Percentiles rank a stretch among this genome's conserved stretches.
These are phyloP conservation scores for Entomortierella lignicola DNA, from an alignment of 192 early-diverging fungal species.

Conservation along the genomic window DNA sequence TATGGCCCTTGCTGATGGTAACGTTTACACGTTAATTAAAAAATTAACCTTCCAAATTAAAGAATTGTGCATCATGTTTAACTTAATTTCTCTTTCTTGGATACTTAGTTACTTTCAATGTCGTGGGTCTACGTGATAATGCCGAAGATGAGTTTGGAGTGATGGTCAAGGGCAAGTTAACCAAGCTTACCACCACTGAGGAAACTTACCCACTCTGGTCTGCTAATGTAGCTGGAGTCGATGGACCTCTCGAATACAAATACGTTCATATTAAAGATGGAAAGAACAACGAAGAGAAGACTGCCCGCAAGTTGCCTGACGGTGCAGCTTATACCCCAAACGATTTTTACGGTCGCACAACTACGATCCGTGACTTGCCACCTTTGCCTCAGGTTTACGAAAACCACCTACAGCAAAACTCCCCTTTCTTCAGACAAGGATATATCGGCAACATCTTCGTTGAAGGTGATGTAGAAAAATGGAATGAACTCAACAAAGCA, in stretches of 20 bases:
- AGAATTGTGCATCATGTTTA: no score
- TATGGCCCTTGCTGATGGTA: conserved; percentile 46
- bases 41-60: no score
- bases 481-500: no score
- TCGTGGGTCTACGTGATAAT: conserved; percentile 33
- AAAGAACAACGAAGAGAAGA: no score
- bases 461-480: conserved; percentile 56
- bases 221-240: conserved; percentile 24
- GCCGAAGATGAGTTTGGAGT: conserved; percentile 22
- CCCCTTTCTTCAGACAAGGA: conserved; percentile 6
- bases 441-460: no score
- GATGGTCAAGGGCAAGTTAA: conserved; percentile 18
- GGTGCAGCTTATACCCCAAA: conserved; percentile 21
- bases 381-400: conserved; percentile 23
- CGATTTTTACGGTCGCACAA: conserved; percentile 25
- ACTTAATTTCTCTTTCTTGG: no score
- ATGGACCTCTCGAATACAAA: conserved; percentile 6
- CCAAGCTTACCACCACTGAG: conserved; percentile 17
- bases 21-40: background rate
- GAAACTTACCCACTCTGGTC: conserved; percentile 44
- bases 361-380: conserved; percentile 17
- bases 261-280: conserved; percentile 19
- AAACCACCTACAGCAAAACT: conserved; percentile 3
- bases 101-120: conserved; percentile 49
- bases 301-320: conserved; percentile 15